Conservation (phyloP, 73 alveolate genomes). For the Effrenium voratum region DNA sequence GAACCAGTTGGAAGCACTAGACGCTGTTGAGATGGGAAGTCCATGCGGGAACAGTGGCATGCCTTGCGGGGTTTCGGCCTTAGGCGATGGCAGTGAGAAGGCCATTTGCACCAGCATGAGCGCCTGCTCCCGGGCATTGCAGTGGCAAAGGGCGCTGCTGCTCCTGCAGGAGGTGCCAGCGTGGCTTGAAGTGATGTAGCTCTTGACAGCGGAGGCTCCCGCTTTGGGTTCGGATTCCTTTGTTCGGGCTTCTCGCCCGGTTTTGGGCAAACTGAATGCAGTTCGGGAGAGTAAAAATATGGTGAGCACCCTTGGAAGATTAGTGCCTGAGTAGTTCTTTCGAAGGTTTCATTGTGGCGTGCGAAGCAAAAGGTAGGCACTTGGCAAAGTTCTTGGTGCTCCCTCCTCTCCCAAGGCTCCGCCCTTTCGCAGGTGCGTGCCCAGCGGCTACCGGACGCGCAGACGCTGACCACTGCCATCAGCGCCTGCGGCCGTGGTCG, state of each 20-base stretch:
- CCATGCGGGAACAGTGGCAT: no score
- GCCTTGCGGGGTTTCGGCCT: no score
- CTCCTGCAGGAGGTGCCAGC: conserved; percentile 37
- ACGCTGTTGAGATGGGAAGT: no score
- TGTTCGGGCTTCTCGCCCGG: neutral
- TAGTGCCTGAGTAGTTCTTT: no score
- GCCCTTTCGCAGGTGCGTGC: neutral
- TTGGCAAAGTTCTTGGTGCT: no score
- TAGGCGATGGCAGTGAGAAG: conserved; percentile 35
- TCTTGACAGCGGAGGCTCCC: neutral
- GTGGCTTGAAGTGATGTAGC: neutral
- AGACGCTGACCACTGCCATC: conserved; percentile 21
- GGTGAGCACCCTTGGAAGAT: no score
- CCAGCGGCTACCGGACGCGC: neutral
- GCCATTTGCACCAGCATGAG: conserved; percentile 45
- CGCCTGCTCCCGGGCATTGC: conserved; percentile 48
- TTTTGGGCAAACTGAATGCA: no score
- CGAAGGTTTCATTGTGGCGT: no score
- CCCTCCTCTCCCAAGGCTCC: no score
- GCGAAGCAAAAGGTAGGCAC: no score
- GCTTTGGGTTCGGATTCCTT: neutral
- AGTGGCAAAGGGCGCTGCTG: conserved; percentile 54
- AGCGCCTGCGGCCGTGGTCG: conserved; percentile 49
- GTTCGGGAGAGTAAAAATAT: no score
- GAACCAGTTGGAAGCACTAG: no score